Evolutionary conservation across 306 rosid species (phyloP), one percentile per base, ranked within the genome.

Genomic region (Calophaca sinica): DNA sequence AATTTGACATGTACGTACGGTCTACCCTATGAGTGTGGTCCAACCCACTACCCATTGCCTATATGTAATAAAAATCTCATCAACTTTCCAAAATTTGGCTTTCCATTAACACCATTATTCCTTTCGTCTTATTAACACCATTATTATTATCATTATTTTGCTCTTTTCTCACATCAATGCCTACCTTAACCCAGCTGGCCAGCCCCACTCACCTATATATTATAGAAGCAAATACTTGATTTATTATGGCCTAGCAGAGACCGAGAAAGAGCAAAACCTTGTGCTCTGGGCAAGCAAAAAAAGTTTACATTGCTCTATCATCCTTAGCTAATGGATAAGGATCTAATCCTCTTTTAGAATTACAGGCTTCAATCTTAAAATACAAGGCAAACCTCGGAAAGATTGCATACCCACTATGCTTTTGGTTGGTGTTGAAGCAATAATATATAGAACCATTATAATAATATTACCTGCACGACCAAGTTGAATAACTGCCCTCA

Each of bases 371-470:
- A 77, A 64, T 78, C 88, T 76, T 84, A 62, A 68, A 55, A 76
- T 70, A 73, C 80, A 86, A 80, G 80, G 44, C 66, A 73, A 83
- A 70, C 31, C 66, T 73, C 11, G 58, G 3, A 53, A 63, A 42
- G 59, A 76, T 49, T 54, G 82, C 64, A 64, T 26, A 41, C 26
- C 46, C 39, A 68, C 42, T 54, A 79, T 80, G 78, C 52, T 69
- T 77, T 81, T 62, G 65, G 78, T 57, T 53, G 42, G 71, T 67
- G 79, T 53, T 45, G 79, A 76, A 67, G 73, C 60, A 71, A 82
- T 64, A 0, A 13, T 14, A 13, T 69, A 32, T 71, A 7, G 20
- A 61, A 54, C 14, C 45, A 68, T 73, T 74, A 74, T 73, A 70
- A 74, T 73, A 70, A 63, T 60, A 74, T 75, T 75, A 39, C 20